Evolutionary conservation across 805 yeast species (phyloP).

Genomic region (Candida insectalens): DNA sequence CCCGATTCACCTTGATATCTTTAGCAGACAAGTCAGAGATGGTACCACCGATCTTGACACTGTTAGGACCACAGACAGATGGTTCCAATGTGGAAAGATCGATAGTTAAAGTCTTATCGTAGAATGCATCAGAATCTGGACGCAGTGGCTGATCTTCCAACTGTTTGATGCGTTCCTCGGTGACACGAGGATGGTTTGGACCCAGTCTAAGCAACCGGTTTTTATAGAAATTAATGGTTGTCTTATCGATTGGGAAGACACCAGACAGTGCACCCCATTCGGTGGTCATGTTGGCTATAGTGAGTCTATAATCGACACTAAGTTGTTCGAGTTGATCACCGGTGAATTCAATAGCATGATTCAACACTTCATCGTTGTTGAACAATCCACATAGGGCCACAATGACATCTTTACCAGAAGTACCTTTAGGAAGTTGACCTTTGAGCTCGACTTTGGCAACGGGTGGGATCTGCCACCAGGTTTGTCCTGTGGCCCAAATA

Average conservation of each 20-base stretch:
- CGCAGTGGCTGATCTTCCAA: constrained; percentile 31
- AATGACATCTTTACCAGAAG: constrained; percentile 94
- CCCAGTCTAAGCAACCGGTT: constrained; percentile 38
- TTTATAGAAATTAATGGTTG: constrained; percentile 70
- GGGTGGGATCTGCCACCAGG: constrained; percentile 99
- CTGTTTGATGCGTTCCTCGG: constrained; percentile 42
- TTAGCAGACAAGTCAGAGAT: constrained; percentile 64
- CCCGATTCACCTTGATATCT: constrained; percentile 78
- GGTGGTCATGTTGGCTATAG: constrained; percentile 96
- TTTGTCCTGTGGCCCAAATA: constrained; percentile 99
- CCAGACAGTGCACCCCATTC: constrained; percentile 99
- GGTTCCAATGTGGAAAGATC: constrained; percentile 80
- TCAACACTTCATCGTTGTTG: constrained; percentile 86
- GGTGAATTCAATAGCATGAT: constrained; percentile 88
- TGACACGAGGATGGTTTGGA: constrained; percentile 72
- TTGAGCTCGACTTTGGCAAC: constrained; percentile 87
- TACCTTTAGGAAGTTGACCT: constrained; percentile 77
- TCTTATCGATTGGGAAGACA: constrained; percentile 88
- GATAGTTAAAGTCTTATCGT: constrained; percentile 79
- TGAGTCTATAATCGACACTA: constrained; percentile 75
- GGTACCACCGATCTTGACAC: constrained; percentile 84
- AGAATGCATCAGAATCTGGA: constrained; percentile 72
- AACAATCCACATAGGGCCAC: constrained; percentile 91
- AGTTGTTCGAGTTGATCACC: constrained; percentile 69
- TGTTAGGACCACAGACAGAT: constrained; percentile 92